Percentiles rank a stretch among this genome's conserved stretches.
Conservation (phyloP, 2,329 filamentous ascomycete species). For the Ascochyta viciae-villosae region DNA sequence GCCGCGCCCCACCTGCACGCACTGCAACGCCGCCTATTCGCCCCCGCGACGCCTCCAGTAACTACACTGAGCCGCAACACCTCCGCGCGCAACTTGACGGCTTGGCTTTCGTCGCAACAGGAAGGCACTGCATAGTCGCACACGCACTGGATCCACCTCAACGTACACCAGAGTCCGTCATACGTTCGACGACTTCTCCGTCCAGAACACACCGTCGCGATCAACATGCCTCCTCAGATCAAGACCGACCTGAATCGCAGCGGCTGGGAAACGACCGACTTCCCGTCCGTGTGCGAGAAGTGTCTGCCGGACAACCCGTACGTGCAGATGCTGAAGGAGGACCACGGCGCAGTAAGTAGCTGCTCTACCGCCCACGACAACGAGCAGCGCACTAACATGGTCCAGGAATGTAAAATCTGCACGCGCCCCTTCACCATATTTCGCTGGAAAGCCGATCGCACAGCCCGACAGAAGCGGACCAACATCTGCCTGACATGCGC, state of each 20-base stretch:
- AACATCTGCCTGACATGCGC: constrained; percentile 97
- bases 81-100: neutral
- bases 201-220: neutral
- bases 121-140: constrained; percentile 5
- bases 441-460: constrained; percentile 91
- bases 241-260: constrained; percentile 95
- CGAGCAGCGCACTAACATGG: constrained; percentile 64
- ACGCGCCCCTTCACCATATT: constrained; percentile 96
- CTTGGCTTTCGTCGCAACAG: constrained; percentile 1
- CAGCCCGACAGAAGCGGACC: constrained; percentile 88
- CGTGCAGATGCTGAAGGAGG: constrained; percentile 98
- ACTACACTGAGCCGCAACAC: neutral
- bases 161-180: neutral
- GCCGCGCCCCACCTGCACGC: constrained; percentile 17
- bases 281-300: constrained; percentile 87
- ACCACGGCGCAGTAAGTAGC: constrained; percentile 82
- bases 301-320: constrained; percentile 97
- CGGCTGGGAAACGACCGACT: constrained; percentile 93
- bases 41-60: neutral
- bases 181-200: constrained; percentile 6
- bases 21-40: constrained; percentile 11
- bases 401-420: constrained; percentile 69
- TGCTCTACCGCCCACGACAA: constrained; percentile 78
- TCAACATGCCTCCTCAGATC: constrained; percentile 84
- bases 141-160: constrained; percentile 3